phyloP scores from a whole-genome alignment of 2,329 filamentous ascomycete species.

The Diaporthe sp. region DNA sequence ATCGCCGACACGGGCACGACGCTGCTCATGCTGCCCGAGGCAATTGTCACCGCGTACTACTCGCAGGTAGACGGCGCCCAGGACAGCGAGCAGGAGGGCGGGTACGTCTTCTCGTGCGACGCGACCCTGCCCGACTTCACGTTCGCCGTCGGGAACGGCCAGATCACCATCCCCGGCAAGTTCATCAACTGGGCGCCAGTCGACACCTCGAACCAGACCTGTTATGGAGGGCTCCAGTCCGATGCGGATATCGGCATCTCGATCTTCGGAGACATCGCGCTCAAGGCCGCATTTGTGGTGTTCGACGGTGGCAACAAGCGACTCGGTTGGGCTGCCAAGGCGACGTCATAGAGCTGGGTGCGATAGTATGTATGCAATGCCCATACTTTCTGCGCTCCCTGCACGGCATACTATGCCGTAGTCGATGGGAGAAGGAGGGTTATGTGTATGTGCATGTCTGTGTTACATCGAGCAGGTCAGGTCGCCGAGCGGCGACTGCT shows the following conservation, averaged over 20 bases:
- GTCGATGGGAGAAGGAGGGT: not conserved
- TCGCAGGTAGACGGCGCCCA: conserved; percentile 51
- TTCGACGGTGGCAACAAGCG: conserved; percentile 47
- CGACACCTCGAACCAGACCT: conserved; percentile 38
- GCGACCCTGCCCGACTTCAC: conserved; percentile 53
- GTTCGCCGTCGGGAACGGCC: conserved; percentile 52
- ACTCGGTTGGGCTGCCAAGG: conserved; percentile 53
- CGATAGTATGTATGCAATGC: not conserved
- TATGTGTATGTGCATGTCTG: not conserved
- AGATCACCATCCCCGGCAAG: conserved; percentile 54
- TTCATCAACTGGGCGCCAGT: conserved; percentile 48
- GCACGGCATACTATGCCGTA: not conserved
- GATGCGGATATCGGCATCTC: conserved; percentile 40
- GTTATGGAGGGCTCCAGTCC: conserved; percentile 49
- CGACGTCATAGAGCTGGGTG: conserved; percentile 24
- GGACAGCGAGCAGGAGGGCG: conserved; percentile 46
- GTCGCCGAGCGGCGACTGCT: not conserved
- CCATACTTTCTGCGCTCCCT: not conserved
- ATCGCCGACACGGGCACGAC: conserved; percentile 63
- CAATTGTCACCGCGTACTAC: conserved; percentile 57
- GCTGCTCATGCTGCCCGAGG: conserved; percentile 56
- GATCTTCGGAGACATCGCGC: conserved; percentile 44
- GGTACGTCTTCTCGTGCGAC: conserved; percentile 57
- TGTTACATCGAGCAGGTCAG: not conserved
- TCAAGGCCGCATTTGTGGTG: conserved; percentile 45